Conservation (phyloP, 768 basidiomycete species). For the Flagelloscypha sp. region DNA sequence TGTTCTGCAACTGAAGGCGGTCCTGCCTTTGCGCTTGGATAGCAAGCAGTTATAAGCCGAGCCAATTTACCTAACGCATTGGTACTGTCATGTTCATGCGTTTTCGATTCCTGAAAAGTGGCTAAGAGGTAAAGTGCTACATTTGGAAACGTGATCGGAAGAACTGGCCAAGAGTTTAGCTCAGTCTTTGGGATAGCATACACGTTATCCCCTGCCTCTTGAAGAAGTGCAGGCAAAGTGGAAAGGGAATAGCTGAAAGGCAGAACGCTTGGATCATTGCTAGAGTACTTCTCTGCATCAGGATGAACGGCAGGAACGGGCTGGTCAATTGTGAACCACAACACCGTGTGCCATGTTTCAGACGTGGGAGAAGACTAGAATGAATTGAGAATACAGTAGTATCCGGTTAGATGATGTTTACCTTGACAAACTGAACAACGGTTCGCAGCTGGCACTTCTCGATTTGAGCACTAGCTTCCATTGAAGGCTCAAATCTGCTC, state of each 20-base stretch:
- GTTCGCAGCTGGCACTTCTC: conserved; percentile 53
- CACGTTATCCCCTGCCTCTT: conserved; percentile 59
- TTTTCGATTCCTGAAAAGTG: conserved; percentile 60
- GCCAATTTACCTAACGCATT: conserved; percentile 59
- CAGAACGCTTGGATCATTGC: conserved; percentile 53
- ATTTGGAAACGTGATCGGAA: conserved; percentile 70
- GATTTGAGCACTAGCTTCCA: conserved; percentile 53
- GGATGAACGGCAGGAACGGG: conserved; percentile 42
- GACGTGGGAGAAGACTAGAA: conserved; percentile 50
- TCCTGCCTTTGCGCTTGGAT: conserved; percentile 33
- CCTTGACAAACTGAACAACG: conserved; percentile 75
- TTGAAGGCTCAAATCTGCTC: conserved; percentile 61
- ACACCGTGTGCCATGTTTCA: conserved; percentile 62
- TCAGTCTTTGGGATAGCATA: conserved; percentile 64
- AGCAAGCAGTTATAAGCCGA: conserved; percentile 60
- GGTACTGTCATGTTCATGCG: conserved; percentile 48
- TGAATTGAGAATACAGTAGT: conserved; percentile 2
- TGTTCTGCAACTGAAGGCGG: conserved; percentile 21
- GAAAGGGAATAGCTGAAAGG: conserved; percentile 68
- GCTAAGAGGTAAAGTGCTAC: conserved; percentile 70
- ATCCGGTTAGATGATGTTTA: no score
- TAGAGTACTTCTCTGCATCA: conserved; percentile 39
- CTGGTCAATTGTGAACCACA: conserved; percentile 74
- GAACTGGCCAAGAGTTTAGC: conserved; percentile 53
- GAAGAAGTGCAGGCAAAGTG: conserved; percentile 50